These are phyloP conservation scores for Backusella australiensis DNA, from an alignment of 192 early-diverging fungal species.

Conservation along the genomic window DNA sequence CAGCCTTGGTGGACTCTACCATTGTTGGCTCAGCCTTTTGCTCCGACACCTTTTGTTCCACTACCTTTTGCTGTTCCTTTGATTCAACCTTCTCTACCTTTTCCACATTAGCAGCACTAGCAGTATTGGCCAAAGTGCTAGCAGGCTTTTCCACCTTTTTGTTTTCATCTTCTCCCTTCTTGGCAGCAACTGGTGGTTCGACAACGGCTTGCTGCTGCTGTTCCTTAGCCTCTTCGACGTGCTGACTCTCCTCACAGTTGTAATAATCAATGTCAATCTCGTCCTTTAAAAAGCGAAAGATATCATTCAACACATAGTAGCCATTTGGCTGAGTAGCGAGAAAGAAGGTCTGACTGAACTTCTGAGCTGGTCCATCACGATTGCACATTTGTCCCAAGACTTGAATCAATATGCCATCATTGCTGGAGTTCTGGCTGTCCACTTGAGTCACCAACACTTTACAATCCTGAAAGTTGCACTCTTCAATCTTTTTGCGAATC, in stretches of 20 bases:
- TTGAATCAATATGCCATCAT: conserved; percentile 84
- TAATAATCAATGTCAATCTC: conserved; percentile 48
- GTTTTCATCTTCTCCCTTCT: conserved; percentile 10
- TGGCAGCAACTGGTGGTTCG: conserved; percentile 2
- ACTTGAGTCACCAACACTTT: conserved; percentile 86
- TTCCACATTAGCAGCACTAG: not conserved
- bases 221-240: conserved; percentile 14
- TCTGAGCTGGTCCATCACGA: conserved; percentile 71
- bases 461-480: conserved; percentile 80
- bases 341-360: conserved; percentile 92
- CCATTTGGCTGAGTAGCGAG: conserved; percentile 84
- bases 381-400: conserved; percentile 92
- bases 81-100: conserved; percentile 14
- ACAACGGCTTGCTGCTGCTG: not conserved
- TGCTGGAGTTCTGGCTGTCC: conserved; percentile 74
- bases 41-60: not conserved
- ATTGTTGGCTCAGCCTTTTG: not conserved
- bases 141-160: not conserved
- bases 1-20: not conserved
- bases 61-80: not conserved
- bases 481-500: conserved; percentile 73
- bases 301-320: conserved; percentile 94
- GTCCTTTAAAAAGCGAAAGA: conserved; percentile 94
- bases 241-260: conserved; percentile 39
- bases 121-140: not conserved